phyloP scores from a whole-genome alignment of 208 protist genomes.

The Acanthamoeba sp. region DNA sequence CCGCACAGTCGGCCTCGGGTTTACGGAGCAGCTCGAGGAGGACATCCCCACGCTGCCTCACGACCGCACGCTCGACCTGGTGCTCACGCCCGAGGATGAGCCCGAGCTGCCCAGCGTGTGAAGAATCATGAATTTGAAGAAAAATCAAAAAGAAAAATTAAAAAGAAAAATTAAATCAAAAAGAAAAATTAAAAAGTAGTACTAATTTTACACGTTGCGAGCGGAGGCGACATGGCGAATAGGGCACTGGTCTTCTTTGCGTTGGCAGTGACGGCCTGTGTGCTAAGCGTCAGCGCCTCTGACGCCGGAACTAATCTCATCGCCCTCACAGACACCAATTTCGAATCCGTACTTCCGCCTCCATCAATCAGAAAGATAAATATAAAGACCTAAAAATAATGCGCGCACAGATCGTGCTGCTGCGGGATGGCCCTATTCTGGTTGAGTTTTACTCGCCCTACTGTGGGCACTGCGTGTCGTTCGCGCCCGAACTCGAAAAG shows the following conservation, averaged over 20 bases:
- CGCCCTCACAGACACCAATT: neutral
- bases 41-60: conserved; percentile 15
- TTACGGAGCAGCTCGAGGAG: conserved; percentile 16
- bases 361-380: neutral
- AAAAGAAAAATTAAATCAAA: too few species aligned
- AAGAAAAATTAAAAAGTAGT: too few species aligned
- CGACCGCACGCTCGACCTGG: conserved; percentile 4
- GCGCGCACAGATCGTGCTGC: neutral
- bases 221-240: too few species aligned
- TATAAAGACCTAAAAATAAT: too few species aligned
- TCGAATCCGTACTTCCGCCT: neutral
- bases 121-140: neutral
- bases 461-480: neutral
- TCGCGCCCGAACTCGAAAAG: neutral
- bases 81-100: neutral
- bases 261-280: neutral
- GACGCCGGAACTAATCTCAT: neutral
- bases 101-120: neutral
- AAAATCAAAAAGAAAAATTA: neutral
- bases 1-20: neutral
- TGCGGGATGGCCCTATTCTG: neutral
- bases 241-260: neutral
- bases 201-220: too few species aligned
- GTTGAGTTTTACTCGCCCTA: conserved; percentile 27
- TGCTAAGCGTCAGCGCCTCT: too few species aligned